These are phyloP conservation scores for Acacia pycnantha DNA, from an alignment of 331 rosid genomes.

Conservation along the genomic window DNA sequence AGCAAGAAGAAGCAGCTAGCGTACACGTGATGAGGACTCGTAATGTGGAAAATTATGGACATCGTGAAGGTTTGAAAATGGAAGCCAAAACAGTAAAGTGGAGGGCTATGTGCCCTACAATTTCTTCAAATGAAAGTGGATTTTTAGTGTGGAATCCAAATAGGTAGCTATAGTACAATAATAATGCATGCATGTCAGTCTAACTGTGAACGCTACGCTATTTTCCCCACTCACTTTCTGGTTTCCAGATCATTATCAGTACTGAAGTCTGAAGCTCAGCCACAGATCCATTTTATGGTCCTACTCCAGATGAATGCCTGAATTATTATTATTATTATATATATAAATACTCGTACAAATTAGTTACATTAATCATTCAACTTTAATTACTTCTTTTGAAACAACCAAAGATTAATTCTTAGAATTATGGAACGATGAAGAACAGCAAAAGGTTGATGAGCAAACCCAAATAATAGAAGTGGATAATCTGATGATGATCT, in stretches of 20 bases:
- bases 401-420: background rate
- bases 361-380: background rate
- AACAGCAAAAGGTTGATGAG: background rate
- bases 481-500: conserved; percentile 20
- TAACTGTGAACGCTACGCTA: background rate
- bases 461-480: conserved; percentile 2
- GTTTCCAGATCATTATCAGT: background rate
- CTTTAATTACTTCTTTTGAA: background rate
- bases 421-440: background rate
- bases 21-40: background rate
- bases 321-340: background rate
- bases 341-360: background rate
- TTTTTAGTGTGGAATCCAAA: background rate
- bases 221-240: background rate
- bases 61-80: background rate
- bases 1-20: background rate
- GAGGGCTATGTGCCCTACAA: background rate
- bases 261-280: background rate
- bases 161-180: background rate
- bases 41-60: background rate
- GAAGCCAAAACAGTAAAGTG: background rate
- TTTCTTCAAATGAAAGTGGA: background rate
- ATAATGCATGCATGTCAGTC: background rate
- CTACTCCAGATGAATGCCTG: background rate
- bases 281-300: background rate